Percentiles rank a stretch among this genome's conserved stretches.
Conservation (phyloP, 352 stramenopile species). For the Phytophthora sp. region DNA sequence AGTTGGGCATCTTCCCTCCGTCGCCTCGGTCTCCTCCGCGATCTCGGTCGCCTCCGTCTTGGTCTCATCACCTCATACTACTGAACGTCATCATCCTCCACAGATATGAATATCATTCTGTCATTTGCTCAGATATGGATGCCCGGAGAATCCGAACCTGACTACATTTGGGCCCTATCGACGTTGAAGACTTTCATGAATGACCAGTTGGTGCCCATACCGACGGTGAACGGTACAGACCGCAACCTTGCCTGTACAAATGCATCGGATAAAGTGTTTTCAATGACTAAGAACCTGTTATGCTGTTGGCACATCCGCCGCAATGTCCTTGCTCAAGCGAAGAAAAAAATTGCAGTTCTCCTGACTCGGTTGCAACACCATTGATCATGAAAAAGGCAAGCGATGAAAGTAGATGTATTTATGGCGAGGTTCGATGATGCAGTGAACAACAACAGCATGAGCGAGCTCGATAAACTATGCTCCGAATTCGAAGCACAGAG, state of each 20-base stretch:
- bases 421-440: neutral
- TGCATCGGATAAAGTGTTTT: neutral
- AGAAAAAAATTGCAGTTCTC: neutral
- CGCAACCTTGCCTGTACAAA: neutral
- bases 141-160: neutral
- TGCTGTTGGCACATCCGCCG: conserved; percentile 6
- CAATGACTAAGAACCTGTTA: neutral
- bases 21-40: no score
- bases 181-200: neutral
- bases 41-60: no score
- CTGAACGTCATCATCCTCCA: neutral
- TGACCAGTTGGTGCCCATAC: neutral
- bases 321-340: conserved; percentile 5
- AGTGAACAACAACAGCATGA: neutral
- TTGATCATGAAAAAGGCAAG: conserved; percentile 1
- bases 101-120: neutral
- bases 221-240: neutral
- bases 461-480: neutral
- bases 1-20: no score
- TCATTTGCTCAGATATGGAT: neutral
- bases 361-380: neutral
- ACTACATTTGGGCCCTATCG: neutral
- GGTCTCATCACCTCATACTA: no score
- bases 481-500: neutral
- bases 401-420: neutral